Conservation (phyloP, 2,329 filamentous ascomycete genomes). For the Penicillium thymicola region DNA sequence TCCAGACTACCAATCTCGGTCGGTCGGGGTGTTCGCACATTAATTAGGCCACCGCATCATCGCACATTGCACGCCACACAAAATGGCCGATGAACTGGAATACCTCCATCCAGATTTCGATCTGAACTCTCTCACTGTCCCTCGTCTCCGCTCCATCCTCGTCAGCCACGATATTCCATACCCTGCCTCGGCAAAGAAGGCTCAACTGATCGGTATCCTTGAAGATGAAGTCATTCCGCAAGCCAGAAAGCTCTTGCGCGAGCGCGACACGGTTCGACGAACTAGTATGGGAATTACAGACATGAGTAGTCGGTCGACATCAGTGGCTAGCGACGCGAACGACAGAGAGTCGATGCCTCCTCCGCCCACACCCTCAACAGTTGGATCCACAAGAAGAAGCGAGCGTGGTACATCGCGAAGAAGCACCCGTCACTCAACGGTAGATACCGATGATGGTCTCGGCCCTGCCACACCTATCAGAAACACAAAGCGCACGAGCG, state of each 20-base stretch:
- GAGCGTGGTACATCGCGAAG: slow-evolving; percentile 51
- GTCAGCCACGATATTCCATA: slow-evolving; percentile 85
- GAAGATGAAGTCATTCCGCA: slow-evolving; percentile 74
- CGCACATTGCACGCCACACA: slow-evolving; percentile 8
- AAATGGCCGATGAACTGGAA: slow-evolving; percentile 61
- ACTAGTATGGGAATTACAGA: slow-evolving; percentile 80
- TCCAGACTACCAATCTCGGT: slow-evolving; percentile 1
- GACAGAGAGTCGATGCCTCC: slow-evolving; percentile 50
- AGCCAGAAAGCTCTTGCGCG: slow-evolving; percentile 70
- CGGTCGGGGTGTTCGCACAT: slow-evolving; percentile 6
- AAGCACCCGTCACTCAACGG: slow-evolving; percentile 47
- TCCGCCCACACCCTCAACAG: slow-evolving; percentile 48
- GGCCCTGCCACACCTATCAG: slow-evolving; percentile 26
- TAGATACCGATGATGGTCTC: slow-evolving; percentile 34
- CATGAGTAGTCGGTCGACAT: slow-evolving; percentile 64
- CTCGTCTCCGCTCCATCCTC: slow-evolving; percentile 83
- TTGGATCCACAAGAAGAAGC: slow-evolving; percentile 54
- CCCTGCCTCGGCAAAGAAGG: slow-evolving; percentile 86
- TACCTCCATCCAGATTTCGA: slow-evolving; percentile 90
- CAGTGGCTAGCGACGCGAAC: slow-evolving; percentile 57
- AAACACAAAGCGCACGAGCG: slow-evolving; percentile 30
- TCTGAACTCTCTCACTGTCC: slow-evolving; percentile 76
- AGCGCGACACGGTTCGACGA: slow-evolving; percentile 74
- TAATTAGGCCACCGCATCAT: neutral
- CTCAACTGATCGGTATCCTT: slow-evolving; percentile 80